phyloP scores from a whole-genome alignment of 495 filamentous ascomycete genomes.

The Lepidopterella palustris region DNA sequence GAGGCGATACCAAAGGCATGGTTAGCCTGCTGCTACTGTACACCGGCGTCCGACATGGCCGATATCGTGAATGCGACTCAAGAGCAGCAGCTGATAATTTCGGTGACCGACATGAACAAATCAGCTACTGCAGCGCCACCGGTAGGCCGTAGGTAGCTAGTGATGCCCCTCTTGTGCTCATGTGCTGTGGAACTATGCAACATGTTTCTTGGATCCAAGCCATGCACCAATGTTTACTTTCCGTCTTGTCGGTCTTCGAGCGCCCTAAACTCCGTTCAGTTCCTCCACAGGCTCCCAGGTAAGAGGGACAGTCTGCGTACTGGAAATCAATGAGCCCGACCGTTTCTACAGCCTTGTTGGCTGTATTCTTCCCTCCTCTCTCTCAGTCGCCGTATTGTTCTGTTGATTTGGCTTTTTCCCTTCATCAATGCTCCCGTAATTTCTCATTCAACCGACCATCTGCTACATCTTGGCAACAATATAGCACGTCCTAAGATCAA shows the following conservation, averaged over 20 bases:
- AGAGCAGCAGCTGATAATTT: not conserved
- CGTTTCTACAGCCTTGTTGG: not conserved
- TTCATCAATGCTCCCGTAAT: not conserved
- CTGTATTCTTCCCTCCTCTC: not conserved
- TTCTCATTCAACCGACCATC: not conserved
- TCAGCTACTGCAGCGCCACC: not conserved
- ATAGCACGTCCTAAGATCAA: not conserved
- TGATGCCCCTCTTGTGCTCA: not conserved
- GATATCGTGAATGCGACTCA: not conserved
- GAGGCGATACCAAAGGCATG: not conserved
- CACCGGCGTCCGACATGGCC: not conserved
- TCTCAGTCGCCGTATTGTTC: not conserved
- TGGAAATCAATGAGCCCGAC: not conserved
- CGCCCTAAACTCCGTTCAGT: not conserved
- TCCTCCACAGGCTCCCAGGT: not conserved
- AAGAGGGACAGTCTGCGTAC: not conserved
- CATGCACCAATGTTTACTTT: not conserved
- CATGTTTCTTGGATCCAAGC: not conserved
- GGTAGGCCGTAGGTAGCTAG: no score
- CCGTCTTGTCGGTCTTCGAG: not conserved
- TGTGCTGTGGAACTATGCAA: not conserved
- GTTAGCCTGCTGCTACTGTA: not conserved
- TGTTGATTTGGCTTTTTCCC: not conserved
- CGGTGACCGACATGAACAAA: not conserved
- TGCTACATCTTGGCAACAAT: not conserved